phyloP scores from a whole-genome alignment of 139 green algal species.

The Parachlorella kessleri region DNA sequence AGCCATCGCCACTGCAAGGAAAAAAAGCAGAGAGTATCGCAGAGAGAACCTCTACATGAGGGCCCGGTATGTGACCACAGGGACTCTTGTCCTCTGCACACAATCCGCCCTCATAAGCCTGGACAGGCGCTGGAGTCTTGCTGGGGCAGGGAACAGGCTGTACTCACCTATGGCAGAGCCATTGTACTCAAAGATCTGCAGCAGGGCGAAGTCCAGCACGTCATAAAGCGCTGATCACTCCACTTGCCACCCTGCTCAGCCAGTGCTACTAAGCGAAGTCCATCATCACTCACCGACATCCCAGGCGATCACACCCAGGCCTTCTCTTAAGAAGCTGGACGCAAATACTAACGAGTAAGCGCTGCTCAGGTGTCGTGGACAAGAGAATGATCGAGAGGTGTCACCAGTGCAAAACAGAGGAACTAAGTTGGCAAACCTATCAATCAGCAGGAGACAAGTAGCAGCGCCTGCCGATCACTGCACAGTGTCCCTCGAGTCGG shows the following conservation, averaged over 20 bases:
- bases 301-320: background rate
- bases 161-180: conserved; percentile 79
- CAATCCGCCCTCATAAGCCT: background rate
- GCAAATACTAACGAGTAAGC: too few species aligned
- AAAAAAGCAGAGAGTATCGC: background rate
- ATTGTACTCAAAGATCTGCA: conserved; percentile 94
- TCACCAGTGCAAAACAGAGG: too few species aligned
- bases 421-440: too few species aligned
- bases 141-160: background rate
- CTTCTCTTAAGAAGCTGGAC: too few species aligned
- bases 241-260: background rate
- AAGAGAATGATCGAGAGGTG: too few species aligned
- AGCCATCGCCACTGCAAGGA: conserved; percentile 71
- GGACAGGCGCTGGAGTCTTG: background rate
- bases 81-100: background rate
- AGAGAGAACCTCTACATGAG: too few species aligned
- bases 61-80: too few species aligned
- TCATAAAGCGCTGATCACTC: background rate
- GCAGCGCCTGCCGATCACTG: too few species aligned
- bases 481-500: too few species aligned
- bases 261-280: background rate
- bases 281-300: too few species aligned
- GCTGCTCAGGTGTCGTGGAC: too few species aligned
- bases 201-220: background rate
- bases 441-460: too few species aligned